These are phyloP conservation scores for Starmerella khaoyaiensis DNA, from an alignment of 805 yeast species.

Conservation along the genomic window DNA sequence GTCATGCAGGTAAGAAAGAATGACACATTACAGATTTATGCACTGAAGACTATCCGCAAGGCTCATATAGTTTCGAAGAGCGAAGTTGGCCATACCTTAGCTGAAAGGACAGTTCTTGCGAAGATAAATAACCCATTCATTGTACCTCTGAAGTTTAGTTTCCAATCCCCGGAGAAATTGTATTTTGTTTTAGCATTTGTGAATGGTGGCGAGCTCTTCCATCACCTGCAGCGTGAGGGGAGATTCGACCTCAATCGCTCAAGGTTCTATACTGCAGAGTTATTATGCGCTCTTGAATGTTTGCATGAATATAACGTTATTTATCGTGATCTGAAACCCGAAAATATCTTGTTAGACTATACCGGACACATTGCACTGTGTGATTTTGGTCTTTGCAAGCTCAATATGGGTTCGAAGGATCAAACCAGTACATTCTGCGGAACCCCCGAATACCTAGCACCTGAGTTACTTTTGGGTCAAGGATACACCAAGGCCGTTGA, in stretches of 20 bases:
- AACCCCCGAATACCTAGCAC: constrained; percentile 94
- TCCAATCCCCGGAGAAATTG: constrained; percentile 92
- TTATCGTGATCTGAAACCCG: constrained; percentile 92
- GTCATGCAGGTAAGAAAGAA: constrained; percentile 97
- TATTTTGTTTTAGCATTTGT: constrained; percentile 84
- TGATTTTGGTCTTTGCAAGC: constrained; percentile 92
- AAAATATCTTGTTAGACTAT: constrained; percentile 82
- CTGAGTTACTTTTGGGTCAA: constrained; percentile 78
- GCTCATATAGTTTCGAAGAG: constrained; percentile 86
- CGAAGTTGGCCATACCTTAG: constrained; percentile 92
- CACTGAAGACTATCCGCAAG: constrained; percentile 84
- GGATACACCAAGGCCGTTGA: constrained; percentile 94
- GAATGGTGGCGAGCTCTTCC: constrained; percentile 94
- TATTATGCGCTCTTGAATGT: constrained; percentile 83
- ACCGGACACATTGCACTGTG: constrained; percentile 97
- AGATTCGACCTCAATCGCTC: constrained; percentile 79
- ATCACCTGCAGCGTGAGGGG: constrained; percentile 84
- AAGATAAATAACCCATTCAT: constrained; percentile 89
- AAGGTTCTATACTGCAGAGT: constrained; percentile 86
- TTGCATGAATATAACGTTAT: constrained; percentile 84
- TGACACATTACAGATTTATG: constrained; percentile 89
- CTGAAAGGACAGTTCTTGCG: constrained; percentile 90
- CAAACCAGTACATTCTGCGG: constrained; percentile 90
- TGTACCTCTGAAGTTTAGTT: constrained; percentile 89
- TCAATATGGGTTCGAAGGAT: constrained; percentile 83